phyloP scores from a whole-genome alignment of 768 basidiomycete genomes.

The Mycena venus region DNA sequence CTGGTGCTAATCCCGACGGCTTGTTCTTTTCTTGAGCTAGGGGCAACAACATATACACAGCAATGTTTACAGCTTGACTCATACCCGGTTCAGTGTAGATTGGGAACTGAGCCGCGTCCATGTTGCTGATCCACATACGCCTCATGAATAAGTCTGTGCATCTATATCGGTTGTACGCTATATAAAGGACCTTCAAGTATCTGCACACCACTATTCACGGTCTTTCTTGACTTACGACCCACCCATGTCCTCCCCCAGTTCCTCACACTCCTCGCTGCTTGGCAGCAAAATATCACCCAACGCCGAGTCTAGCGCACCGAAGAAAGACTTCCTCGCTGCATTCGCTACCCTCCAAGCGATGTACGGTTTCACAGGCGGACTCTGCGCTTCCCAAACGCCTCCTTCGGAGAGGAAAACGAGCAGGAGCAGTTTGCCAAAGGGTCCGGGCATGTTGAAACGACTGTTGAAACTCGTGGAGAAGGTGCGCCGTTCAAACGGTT shows the following conservation, averaged over 20 bases:
- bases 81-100: no score
- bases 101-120: background rate
- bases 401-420: background rate
- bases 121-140: background rate
- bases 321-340: conserved; percentile 9
- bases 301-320: background rate
- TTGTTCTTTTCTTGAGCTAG: background rate
- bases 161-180: background rate
- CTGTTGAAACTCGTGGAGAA: background rate
- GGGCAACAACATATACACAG: background rate
- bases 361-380: conserved; percentile 4
- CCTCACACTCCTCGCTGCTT: conserved; percentile 14
- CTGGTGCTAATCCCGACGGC: background rate
- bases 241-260: background rate
- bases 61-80: no score
- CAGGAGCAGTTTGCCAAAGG: background rate
- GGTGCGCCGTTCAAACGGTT: background rate
- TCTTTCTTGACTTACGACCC: background rate
- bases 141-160: no score
- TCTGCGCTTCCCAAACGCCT: background rate
- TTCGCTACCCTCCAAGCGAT: conserved; percentile 9
- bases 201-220: background rate
- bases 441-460: background rate
- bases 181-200: background rate
- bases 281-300: background rate